phyloP scores from a whole-genome alignment of 139 green algal genomes.

The Picochlorum sp. region DNA sequence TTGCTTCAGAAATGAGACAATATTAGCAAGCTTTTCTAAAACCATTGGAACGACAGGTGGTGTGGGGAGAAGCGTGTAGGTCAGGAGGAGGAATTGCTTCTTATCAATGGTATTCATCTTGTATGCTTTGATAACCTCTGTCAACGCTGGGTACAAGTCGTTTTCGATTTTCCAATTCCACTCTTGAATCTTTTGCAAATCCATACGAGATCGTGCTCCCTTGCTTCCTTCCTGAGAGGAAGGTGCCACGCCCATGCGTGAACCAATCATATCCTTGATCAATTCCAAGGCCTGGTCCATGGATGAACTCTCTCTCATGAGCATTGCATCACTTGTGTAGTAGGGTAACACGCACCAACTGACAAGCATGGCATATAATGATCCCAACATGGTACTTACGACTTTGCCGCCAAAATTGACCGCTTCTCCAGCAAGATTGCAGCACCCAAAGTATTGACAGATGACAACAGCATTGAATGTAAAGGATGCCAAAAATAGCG shows the following conservation, averaged over 20 bases:
- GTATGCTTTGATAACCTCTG: conserved; percentile 5
- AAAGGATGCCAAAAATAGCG: conserved; percentile 14
- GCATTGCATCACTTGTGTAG: conserved; percentile 13
- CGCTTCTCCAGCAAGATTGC: conserved; percentile 6
- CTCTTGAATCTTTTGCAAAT: neutral
- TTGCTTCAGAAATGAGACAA: neutral
- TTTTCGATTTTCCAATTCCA: neutral
- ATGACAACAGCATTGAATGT: conserved; percentile 14
- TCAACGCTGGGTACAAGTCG: neutral
- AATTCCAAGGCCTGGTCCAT: neutral
- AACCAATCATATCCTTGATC: neutral
- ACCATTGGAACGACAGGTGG: conserved; percentile 9
- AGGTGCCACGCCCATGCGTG: neutral
- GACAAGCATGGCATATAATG: neutral
- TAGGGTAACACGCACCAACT: conserved; percentile 9
- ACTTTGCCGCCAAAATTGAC: conserved; percentile 13
- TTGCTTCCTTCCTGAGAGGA: no score
- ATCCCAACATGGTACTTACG: conserved; percentile 10
- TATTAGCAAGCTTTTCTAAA: neutral
- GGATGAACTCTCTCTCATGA: neutral
- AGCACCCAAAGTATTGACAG: conserved; percentile 25
- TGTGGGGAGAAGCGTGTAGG: conserved; percentile 12
- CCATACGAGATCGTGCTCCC: no score
- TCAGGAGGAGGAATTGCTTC: conserved; percentile 15
- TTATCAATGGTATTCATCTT: conserved; percentile 11